Conservation (phyloP, 257 asterid species). For the Dorcoceras hygrometricum region DNA sequence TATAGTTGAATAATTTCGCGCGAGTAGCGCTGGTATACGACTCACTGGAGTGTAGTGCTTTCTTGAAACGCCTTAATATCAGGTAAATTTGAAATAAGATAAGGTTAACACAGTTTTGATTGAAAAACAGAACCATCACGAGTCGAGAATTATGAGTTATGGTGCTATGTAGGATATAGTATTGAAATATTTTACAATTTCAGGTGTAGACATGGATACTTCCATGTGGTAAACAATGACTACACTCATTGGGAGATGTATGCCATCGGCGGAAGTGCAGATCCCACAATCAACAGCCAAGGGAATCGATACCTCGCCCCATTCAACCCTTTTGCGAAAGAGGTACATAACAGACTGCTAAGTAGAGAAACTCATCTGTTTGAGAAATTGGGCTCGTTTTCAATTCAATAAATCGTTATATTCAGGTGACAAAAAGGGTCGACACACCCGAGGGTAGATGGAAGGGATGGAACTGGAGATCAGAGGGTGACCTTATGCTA, state of each 20-base stretch:
- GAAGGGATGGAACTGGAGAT: constrained; percentile 91
- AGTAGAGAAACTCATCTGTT: too few relatives aligned
- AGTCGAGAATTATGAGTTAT: neutral
- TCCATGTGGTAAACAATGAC: constrained; percentile 96
- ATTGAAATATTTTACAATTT: constrained; percentile 16
- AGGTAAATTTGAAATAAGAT: neutral
- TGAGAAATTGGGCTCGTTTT: neutral
- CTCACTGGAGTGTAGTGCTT: too few relatives aligned
- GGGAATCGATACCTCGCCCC: constrained; percentile 92
- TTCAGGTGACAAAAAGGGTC: constrained; percentile 82
- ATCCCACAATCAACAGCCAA: constrained; percentile 92
- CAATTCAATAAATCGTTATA: constrained; percentile 14
- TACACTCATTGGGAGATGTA: constrained; percentile 98
- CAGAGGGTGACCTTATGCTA: constrained; percentile 84
- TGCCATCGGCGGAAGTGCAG: constrained; percentile 92
- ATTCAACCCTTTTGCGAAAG: constrained; percentile 60
- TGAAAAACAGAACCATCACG: neutral
- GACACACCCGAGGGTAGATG: constrained; percentile 49
- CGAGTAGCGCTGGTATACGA: too few relatives aligned
- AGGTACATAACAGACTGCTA: constrained; percentile 41
- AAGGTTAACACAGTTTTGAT: neutral
- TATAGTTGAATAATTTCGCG: neutral
- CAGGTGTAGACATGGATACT: constrained; percentile 96
- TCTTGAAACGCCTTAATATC: neutral
- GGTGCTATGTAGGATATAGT: too few relatives aligned